These are phyloP conservation scores for Nepenthes alata DNA, from an alignment of 179 eudicot genomes.

Conservation along the genomic window DNA sequence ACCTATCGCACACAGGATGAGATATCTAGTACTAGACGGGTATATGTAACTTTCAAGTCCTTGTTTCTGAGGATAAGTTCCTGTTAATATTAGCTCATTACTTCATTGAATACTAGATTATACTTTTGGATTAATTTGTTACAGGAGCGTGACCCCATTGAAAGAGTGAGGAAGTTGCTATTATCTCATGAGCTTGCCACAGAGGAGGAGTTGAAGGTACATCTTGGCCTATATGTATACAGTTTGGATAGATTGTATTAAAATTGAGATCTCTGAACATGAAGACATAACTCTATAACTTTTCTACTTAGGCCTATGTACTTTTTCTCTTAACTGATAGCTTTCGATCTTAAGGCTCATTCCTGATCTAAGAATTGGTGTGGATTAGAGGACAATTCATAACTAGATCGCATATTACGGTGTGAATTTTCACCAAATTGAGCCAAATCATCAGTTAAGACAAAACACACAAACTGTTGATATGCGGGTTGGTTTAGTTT, in stretches of 20 bases:
- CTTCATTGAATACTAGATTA: not conserved
- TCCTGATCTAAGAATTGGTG: too few species aligned
- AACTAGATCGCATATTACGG: too few species aligned
- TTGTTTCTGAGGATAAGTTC: not conserved
- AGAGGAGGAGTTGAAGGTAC: slow-evolving; percentile 83
- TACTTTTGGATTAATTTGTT: not conserved
- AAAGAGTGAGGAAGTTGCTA: slow-evolving; percentile 70
- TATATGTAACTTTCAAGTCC: slow-evolving; percentile 5
- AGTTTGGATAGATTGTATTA: not conserved
- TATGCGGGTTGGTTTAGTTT: too few species aligned
- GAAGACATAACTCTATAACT: not conserved
- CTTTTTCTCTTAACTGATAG: not conserved
- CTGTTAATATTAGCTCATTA: not conserved
- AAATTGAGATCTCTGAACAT: not conserved
- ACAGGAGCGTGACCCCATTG: slow-evolving; percentile 96
- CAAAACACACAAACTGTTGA: too few species aligned
- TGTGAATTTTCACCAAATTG: too few species aligned
- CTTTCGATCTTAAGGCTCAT: too few species aligned
- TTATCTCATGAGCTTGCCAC: slow-evolving; percentile 66
- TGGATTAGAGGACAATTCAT: too few species aligned
- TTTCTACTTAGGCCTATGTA: not conserved
- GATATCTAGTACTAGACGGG: slow-evolving; percentile 82
- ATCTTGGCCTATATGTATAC: not conserved
- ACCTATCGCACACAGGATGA: slow-evolving; percentile 97
- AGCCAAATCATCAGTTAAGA: too few species aligned